Base-by-base conservation (phyloP, 495 filamentous ascomycete genomes). In the Penicillium maclennaniae region DNA sequence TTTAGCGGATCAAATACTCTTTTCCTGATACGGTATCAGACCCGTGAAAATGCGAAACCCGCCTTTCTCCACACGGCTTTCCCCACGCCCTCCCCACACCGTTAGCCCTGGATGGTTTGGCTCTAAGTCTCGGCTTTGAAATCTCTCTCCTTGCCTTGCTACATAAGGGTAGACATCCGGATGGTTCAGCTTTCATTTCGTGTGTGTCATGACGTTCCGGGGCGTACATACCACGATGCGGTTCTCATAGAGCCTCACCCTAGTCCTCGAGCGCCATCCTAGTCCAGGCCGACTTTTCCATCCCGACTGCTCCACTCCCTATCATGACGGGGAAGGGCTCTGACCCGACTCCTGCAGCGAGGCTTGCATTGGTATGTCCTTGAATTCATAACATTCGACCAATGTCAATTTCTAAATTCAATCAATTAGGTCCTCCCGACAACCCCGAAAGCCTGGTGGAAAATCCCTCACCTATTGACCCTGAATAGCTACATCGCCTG, bases 401-500 rank as follows among this genome's bases (percentile, higher is more conserved):
- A 16, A 40, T 7, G 10, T 20, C 19, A 16, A 19, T 9, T 16
- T 7, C n/a, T 17, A n/a, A 7, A 20, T 6, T 20, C 1, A 40
- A 40, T 40, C 17, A 7, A 19, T 9, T 14, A 40, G 38, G 37
- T 52, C 16, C 47, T 59, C 16, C 62, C 59, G 16, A 20, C n/a
- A 6, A 27, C 54, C 16, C 19, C 43, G 2, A 37, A 17, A 10
- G 41, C 63, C 42, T 67, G 60, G 58, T 67, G 56, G 21, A 55
- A 49, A 15, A 47, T 57, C 19, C 20, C 28, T 12, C 61, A 64
- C 41, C 58, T 64, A 15, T n/a, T 67, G 9, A 45, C 37, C 15
- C 54, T 67, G 7, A 67, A 64, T 41, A 34, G 49, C 38, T 58
- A 56, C 43, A 61, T 67, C 14, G 17, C 58, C 17, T 58, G 41